Base-by-base conservation (phyloP, 2,329 filamentous ascomycete genomes). In the Raffaelea deltoideospora region DNA sequence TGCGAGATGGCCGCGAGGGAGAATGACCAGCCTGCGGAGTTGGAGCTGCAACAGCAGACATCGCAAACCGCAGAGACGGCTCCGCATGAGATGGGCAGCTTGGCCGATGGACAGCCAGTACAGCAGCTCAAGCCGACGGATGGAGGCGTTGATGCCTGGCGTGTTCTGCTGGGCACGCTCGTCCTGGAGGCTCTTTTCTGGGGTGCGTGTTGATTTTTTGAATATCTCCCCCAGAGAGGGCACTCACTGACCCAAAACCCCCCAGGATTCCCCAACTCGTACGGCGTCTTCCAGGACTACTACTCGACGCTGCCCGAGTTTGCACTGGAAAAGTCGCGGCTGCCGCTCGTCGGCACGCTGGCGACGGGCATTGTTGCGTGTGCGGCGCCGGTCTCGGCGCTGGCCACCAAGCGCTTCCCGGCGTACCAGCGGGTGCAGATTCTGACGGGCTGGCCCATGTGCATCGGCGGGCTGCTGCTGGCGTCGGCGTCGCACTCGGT, bases 221-320 rank as follows among this genome's bases (percentile, higher is more conserved):
- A 14, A 29, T n/a, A 2, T 29, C 2, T n/a, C 14, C 13, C 17
- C n/a, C n/a, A n/a, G n/a, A n/a, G n/a, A n/a, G n/a, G n/a, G n/a
- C n/a, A n/a, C n/a, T n/a, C n/a, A n/a, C 24, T 27, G 9, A 14
- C 24, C 28, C 15, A 30, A 30, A n/a, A 21, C 20, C 4, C 5
- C 6, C 11, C 31, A 35, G 76, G 76, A 3, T 80, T 82, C 39
- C 71, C 75, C 0, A 75, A 76, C 38, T 65, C 74, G 0, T 84
- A 76, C 50, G 79, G 78, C 31, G 65, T 84, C 19, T 82, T 84
- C 48, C 76, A 82, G 45, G 65, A 76, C 35, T 78, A 79, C 52
- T 83, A 83, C 51, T 67, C 61, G 26, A 66, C 60, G 2, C 63
- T 76, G 40, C 62, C 63, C 5, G 67, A 71, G 2, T 82, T 82